phyloP scores from a whole-genome alignment of 352 stramenopile genomes.

The Phytophthora tentaculata region DNA sequence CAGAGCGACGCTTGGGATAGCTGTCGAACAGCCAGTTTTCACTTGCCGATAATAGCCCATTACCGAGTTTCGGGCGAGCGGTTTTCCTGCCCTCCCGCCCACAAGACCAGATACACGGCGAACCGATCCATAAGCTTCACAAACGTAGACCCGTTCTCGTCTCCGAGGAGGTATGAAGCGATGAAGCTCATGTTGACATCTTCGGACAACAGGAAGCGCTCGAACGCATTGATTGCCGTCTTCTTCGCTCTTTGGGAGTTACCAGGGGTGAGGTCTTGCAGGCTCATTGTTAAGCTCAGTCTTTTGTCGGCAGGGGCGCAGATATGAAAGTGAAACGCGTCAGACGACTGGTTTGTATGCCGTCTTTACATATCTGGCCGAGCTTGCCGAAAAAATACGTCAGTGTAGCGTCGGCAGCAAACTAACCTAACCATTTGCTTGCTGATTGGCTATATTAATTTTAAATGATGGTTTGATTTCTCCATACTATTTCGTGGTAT shows the following conservation, averaged over 20 bases:
- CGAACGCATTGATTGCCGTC: slow-evolving; percentile 20
- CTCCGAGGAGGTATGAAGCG: neutral
- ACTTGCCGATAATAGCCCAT: too few relatives aligned
- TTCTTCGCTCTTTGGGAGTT: slow-evolving; percentile 4
- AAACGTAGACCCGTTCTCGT: slow-evolving; percentile 5
- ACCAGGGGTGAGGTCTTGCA: slow-evolving; percentile 17
- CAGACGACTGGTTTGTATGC: neutral
- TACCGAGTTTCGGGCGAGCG: too few relatives aligned
- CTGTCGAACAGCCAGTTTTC: too few relatives aligned
- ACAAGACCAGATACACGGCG: slow-evolving; percentile 15
- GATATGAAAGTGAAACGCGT: neutral
- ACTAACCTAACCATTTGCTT: too few relatives aligned
- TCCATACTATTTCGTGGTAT: too few relatives aligned
- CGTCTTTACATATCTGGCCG: too few relatives aligned
- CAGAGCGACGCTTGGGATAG: slow-evolving; percentile 7
- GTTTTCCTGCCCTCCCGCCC: too few relatives aligned
- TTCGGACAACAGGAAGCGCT: slow-evolving; percentile 24
- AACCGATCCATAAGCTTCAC: too few relatives aligned
- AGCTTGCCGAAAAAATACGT: too few relatives aligned
- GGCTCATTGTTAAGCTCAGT: slow-evolving; percentile 5
- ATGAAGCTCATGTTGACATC: slow-evolving; percentile 29
- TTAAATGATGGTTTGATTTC: too few relatives aligned
- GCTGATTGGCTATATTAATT: too few relatives aligned
- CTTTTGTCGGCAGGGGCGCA: slow-evolving; percentile 2
- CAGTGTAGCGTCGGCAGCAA: too few relatives aligned